Conservation (phyloP, 75 land plant species). For the Azolla pinnata region DNA sequence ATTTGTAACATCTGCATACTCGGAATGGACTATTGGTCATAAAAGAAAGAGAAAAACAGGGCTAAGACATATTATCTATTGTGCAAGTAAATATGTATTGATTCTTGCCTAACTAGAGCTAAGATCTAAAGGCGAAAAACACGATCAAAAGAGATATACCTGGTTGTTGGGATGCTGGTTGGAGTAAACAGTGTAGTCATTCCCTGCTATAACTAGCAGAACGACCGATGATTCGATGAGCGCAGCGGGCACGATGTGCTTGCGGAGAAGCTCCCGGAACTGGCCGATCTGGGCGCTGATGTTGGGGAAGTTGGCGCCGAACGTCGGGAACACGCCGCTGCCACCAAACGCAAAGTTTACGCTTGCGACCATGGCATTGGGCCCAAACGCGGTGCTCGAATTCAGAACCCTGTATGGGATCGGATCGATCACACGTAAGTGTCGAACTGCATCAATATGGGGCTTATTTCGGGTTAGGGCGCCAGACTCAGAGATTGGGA, state of each 20-base stretch:
- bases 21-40: no score
- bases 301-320: slow-evolving; percentile 16
- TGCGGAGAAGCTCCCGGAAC: slow-evolving; percentile 16
- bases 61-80: no score
- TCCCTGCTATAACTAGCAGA: slow-evolving; percentile 34
- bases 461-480: no score
- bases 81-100: no score
- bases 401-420: no score
- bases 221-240: slow-evolving; percentile 25
- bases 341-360: slow-evolving; percentile 58
- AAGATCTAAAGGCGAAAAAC: no score
- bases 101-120: no score
- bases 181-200: slow-evolving; percentile 31
- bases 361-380: slow-evolving; percentile 45
- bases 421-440: no score
- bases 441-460: no score
- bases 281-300: slow-evolving; percentile 32
- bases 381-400: slow-evolving; percentile 43
- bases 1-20: no score
- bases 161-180: not conserved
- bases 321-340: slow-evolving; percentile 43
- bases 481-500: no score
- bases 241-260: not conserved
- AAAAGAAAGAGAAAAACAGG: no score
- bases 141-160: not conserved